Percentiles rank a stretch among this genome's conserved stretches.
phyloP scores from a whole-genome alignment of 768 basidiomycete species.

The Tubosaeta brunneosetosa region DNA sequence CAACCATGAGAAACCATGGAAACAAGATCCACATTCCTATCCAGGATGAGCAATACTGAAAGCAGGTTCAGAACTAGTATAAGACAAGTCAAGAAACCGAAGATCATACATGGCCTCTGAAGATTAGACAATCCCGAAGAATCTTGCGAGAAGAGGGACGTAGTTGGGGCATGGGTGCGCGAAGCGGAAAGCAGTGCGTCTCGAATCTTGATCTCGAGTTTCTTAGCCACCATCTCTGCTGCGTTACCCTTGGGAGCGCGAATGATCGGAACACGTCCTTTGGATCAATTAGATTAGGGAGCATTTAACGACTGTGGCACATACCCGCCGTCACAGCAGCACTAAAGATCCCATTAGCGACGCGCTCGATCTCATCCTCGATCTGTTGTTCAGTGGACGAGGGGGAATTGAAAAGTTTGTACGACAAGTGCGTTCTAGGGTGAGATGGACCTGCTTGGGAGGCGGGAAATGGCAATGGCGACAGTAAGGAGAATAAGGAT shows the following conservation, averaged over 20 bases:
- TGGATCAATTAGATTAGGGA: not conserved
- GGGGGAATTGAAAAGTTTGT: conserved; percentile 87
- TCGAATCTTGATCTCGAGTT: conserved; percentile 86
- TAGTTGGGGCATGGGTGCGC: conserved; percentile 48
- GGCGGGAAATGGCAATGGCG: conserved; percentile 43
- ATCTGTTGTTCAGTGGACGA: conserved; percentile 86
- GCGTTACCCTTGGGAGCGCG: conserved; percentile 94
- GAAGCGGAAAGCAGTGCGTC: conserved; percentile 75
- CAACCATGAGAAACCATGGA: conserved; percentile 95
- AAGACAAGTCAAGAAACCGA: not conserved
- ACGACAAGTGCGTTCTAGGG: conserved; percentile 53
- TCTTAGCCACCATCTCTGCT: conserved; percentile 98
- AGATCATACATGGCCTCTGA: conserved; percentile 73
- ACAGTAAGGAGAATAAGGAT: conserved; percentile 86
- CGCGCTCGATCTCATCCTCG: conserved; percentile 87
- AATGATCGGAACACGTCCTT: conserved; percentile 91
- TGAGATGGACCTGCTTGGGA: conserved; percentile 33
- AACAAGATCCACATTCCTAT: conserved; percentile 91
- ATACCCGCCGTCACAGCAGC: conserved; percentile 83
- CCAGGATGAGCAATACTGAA: conserved; percentile 86
- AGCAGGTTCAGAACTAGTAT: conserved; percentile 3
- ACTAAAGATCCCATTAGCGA: conserved; percentile 87
- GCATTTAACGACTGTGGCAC: conserved; percentile 15
- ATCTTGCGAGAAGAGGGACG: conserved; percentile 75
- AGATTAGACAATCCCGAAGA: conserved; percentile 78